A percentile compares a stretch with the other conserved stretches of the same genome.
Evolutionary conservation across 2,329 filamentous ascomycete species (phyloP).

Genomic region (Cytospora chrysosperma): DNA sequence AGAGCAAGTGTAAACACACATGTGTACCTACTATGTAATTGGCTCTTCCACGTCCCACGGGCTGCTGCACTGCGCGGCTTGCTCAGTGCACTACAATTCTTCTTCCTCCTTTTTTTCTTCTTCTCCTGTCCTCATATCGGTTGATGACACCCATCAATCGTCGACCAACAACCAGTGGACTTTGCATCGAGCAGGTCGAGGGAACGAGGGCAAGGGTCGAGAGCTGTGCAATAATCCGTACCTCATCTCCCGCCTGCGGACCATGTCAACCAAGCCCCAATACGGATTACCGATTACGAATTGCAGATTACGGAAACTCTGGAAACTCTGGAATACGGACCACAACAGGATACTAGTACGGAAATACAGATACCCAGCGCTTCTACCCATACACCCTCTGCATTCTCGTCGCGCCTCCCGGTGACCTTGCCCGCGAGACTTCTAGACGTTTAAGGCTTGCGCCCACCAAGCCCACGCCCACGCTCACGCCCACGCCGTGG

Average conservation of each 20-base stretch:
- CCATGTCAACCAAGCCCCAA: neutral
- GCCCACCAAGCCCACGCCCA: neutral
- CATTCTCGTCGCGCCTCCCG: neutral
- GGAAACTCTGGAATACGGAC: neutral
- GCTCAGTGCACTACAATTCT: neutral
- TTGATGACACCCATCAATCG: neutral
- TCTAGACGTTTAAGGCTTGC: neutral
- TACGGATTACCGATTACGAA: neutral
- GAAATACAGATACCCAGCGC: neutral
- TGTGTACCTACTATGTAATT: neutral
- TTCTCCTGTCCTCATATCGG: too few species aligned
- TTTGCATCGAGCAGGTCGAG: neutral
- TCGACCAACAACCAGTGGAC: neutral
- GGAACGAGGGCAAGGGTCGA: neutral
- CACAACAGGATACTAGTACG: neutral
- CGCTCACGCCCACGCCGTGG: neutral
- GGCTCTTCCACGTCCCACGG: neutral
- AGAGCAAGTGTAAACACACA: neutral
- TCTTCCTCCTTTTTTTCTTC: neutral
- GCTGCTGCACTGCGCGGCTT: neutral
- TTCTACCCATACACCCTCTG: neutral
- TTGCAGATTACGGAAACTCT: neutral
- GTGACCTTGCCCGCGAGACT: neutral
- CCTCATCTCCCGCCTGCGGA: neutral
- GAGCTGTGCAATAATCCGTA: neutral